Base-by-base conservation (phyloP, 2,329 filamentous ascomycete species). In the Chaetomiaceae sp. region DNA sequence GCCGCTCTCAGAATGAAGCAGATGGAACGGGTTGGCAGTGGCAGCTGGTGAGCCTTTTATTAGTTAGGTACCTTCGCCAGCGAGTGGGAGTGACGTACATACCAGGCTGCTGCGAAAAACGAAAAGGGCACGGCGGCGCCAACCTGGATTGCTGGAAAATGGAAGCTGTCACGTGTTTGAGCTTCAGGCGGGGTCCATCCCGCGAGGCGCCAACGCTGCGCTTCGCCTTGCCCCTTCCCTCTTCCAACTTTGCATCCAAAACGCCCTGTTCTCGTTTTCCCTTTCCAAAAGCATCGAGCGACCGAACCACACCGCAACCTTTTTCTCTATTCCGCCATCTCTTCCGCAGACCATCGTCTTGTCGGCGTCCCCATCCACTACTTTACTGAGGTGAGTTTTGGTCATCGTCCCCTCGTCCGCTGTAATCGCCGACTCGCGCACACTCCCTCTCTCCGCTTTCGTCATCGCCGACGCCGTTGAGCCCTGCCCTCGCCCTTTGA, bases 181-280 rank as follows among this genome's bases (percentile, higher is more conserved):
- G 22, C 36, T 36, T 23, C 40, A 47, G 51, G 33, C 50, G 44
- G 56, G 54, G 54, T 59, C 58, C n/a, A n/a, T n/a, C n/a, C n/a
- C n/a, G n/a, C n/a, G n/a, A n/a, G n/a, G n/a, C n/a, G n/a, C n/a
- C n/a, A n/a, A n/a, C 55, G 60, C 58, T 61, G 58, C 47, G 54
- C 59, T 59, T 60, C 59, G 60, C 59, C 61, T 60, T 31, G 27
- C 61, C 61, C 61, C 61, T 63, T 60, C 61, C 61, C 62, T 63
- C 63, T 64, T 64, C 61, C 62, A 63, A 62, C 61, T 62, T 61
- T 61, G 54, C 62, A 56, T 58, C 60, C 58, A 61, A 62, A 64
- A 59, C 57, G 52, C 45, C 54, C 51, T 48, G 43, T 56, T 60
- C 59, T 48, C 47, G 47, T 51, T 53, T 47, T 59, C 54, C 53